These are phyloP conservation scores for Lepraria neglecta DNA, from an alignment of 495 filamentous ascomycete genomes.

Conservation along the genomic window DNA sequence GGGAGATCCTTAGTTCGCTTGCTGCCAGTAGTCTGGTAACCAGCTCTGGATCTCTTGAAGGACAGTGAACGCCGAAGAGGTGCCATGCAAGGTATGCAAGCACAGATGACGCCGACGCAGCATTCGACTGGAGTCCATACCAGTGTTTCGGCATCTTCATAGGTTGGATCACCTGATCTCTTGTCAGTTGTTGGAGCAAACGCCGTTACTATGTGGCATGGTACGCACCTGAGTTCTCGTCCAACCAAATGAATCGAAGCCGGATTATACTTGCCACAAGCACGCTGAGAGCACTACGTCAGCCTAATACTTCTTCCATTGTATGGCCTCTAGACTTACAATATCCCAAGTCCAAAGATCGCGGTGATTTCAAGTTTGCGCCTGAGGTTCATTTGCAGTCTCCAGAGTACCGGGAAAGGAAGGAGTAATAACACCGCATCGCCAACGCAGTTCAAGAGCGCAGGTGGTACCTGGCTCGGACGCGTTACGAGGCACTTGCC, in stretches of 20 bases:
- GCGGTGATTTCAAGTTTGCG: constrained; percentile 3
- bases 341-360: background rate
- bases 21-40: background rate
- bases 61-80: constrained; percentile 38
- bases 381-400: constrained; percentile 1
- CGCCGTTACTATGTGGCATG: background rate
- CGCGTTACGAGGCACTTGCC: background rate
- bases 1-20: background rate
- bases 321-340: background rate
- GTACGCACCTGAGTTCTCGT: background rate
- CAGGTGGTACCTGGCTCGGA: background rate
- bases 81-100: constrained; percentile 48
- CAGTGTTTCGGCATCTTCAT: constrained; percentile 46
- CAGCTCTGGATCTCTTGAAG: background rate
- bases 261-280: background rate
- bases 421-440: background rate
- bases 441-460: background rate
- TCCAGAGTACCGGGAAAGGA: background rate
- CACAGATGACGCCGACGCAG: constrained; percentile 50
- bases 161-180: constrained; percentile 34
- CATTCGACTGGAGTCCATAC: constrained; percentile 54
- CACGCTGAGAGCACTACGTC: background rate
- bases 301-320: background rate
- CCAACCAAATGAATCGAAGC: constrained; percentile 1
- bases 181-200: background rate